Evolutionary conservation across 306 rosid species (phyloP), one percentile per base, ranked within the genome.

Genomic region (Sindora glabra): DNA sequence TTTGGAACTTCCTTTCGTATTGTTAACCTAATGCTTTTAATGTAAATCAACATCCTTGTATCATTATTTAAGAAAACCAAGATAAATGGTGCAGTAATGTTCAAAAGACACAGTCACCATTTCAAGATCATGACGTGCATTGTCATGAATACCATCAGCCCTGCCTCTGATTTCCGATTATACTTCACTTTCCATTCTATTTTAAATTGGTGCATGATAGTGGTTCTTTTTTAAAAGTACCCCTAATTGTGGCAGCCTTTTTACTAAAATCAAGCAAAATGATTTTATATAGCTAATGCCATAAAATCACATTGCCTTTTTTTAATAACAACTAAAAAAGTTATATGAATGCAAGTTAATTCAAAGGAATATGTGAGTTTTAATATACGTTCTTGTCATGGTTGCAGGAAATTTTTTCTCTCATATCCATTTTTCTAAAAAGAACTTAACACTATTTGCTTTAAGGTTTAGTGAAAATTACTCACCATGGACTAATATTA

Each of bases 181-280:
- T 24, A 13, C 17, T 46, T 61, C 12, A 14, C 8, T 27, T 66
- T 51, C 29, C 55, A 25, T 15, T 49, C 41, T 8, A 52, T 63
- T 58, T 73, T 17, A 53, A 77, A 68, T 54, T 62, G 60, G 12
- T 17, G 25, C n/a, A 64, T 80, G 69, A 72, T 45, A 66, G 61
- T 46, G 70, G 62, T 67, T 63, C 81, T 16, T 80, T n/a, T n/a
- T 60, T 26, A 73, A 81, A 82, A 82, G 89, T 77, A 75, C 59
- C 89, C 81, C 57, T 26, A 63, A 77, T 52, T 41, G 49, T 80
- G 70, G 71, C 96, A 88, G 96, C 65, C 79, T 82, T 84, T n/a
- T 73, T 73, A 68, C 39, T 47, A 46, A 73, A 65, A 67, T 59
- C 70, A 55, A 54, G 69, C 37, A 42, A 79, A 56, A 54, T 66